A percentile compares a stretch with the other conserved stretches of the same genome.
These are phyloP conservation scores for Aphanocladium album DNA, from an alignment of 2,329 filamentous ascomycete species.

Conservation along the genomic window DNA sequence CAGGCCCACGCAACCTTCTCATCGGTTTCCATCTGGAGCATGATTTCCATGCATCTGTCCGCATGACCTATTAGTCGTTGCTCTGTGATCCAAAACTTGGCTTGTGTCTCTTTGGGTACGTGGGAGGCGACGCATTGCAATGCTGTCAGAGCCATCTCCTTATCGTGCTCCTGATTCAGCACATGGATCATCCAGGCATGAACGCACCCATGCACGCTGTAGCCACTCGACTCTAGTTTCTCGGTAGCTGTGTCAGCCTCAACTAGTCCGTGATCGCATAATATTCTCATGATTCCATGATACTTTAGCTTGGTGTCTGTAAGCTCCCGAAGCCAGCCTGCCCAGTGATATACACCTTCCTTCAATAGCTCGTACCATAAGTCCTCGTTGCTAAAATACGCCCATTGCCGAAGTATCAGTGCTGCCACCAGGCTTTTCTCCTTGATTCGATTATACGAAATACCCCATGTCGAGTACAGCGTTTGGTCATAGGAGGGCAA, in stretches of 20 bases:
- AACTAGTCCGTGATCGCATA: conserved; percentile 26
- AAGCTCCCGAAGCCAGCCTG: conserved; percentile 22
- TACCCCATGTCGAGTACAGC: conserved; percentile 32
- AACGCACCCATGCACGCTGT: conserved; percentile 30
- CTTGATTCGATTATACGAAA: conserved; percentile 34
- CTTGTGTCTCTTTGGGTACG: too few relatives aligned
- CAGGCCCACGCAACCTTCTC: too few relatives aligned
- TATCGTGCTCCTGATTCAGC: conserved; percentile 17
- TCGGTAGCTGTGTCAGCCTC: conserved; percentile 15
- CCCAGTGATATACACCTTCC: conserved; percentile 2
- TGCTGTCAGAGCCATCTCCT: too few relatives aligned
- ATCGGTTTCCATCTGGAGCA: too few relatives aligned
- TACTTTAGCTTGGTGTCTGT: conserved; percentile 20
- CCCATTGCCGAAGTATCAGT: conserved; percentile 35
- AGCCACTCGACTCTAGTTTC: conserved; percentile 19
- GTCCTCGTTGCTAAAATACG: conserved; percentile 38
- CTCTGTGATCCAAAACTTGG: too few relatives aligned
- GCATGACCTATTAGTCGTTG: too few relatives aligned
- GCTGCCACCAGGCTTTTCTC: conserved; percentile 18
- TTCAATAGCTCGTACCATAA: conserved; percentile 40
- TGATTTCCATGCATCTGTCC: too few relatives aligned
- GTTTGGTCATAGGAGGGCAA: conserved; percentile 26
- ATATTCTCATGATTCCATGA: conserved; percentile 22
- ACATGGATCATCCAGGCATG: conserved; percentile 27
- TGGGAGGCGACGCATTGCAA: too few relatives aligned